Percentiles rank a stretch among this genome's conserved stretches.
Evolutionary conservation across 768 basidiomycete species (phyloP).

Genomic region (Pilatotrama ljubarskyi): DNA sequence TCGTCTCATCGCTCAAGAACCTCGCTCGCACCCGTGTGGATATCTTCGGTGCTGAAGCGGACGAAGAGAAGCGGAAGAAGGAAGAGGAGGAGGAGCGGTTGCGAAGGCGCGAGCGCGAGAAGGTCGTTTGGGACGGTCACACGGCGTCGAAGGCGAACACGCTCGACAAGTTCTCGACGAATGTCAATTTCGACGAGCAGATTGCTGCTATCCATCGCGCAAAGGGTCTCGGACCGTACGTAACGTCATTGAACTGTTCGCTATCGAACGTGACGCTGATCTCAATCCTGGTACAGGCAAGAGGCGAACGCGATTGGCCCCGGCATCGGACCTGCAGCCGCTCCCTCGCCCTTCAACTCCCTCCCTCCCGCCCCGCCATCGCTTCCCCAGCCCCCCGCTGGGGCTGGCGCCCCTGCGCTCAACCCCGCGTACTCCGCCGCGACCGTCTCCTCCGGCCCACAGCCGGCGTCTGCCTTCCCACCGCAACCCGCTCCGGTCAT

Average conservation of each 20-base stretch:
- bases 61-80: conserved; percentile 84
- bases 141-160: conserved; percentile 92
- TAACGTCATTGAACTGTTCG: conserved; percentile 26
- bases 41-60: conserved; percentile 92
- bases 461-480: conserved; percentile 76
- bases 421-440: conserved; percentile 74
- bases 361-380: conserved; percentile 72
- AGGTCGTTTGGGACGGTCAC: conserved; percentile 98
- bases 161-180: conserved; percentile 88
- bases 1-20: conserved; percentile 88
- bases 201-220: conserved; percentile 95
- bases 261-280: conserved; percentile 16
- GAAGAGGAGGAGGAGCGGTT: conserved; percentile 87
- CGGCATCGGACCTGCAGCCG: conserved; percentile 82
- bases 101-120: conserved; percentile 85
- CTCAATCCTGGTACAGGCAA: conserved; percentile 45
- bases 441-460: conserved; percentile 88
- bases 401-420: conserved; percentile 39
- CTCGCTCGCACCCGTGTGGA: conserved; percentile 96
- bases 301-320: conserved; percentile 81
- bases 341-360: conserved; percentile 58
- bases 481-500: conserved; percentile 66
- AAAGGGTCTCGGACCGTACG: conserved; percentile 86
- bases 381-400: conserved; percentile 65
- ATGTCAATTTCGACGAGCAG: conserved; percentile 96